These are phyloP conservation scores for Barnettozyma sp. DNA, from an alignment of 805 yeast genomes.

Conservation along the genomic window DNA sequence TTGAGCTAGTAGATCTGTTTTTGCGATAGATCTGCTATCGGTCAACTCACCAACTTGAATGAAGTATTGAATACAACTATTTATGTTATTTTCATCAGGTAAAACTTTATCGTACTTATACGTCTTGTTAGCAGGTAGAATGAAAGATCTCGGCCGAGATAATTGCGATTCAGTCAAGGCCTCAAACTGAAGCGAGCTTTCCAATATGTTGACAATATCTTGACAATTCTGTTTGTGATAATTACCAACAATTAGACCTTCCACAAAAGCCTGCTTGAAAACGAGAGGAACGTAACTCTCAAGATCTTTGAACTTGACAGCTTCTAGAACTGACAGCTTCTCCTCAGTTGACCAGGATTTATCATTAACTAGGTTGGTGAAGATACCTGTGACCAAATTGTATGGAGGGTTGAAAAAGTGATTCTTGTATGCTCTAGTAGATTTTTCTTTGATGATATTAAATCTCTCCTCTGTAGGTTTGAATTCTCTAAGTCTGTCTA, in stretches of 20 bases:
- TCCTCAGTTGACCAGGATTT: slow-evolving; percentile 60
- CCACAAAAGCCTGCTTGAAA: slow-evolving; percentile 54
- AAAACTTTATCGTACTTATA: slow-evolving; percentile 43
- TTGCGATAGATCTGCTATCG: slow-evolving; percentile 39
- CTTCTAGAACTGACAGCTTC: slow-evolving; percentile 41
- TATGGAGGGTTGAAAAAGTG: slow-evolving; percentile 72
- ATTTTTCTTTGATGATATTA: slow-evolving; percentile 56
- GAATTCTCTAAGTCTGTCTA: slow-evolving; percentile 46
- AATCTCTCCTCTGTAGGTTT: slow-evolving; percentile 52
- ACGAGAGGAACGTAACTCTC: slow-evolving; percentile 44
- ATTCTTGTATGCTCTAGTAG: slow-evolving; percentile 57
- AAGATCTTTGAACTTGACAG: slow-evolving; percentile 44
- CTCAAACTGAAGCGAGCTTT: slow-evolving; percentile 30
- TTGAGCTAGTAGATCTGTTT: slow-evolving; percentile 62
- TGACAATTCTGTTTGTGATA: slow-evolving; percentile 46
- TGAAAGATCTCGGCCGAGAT: slow-evolving; percentile 35
- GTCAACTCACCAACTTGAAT: slow-evolving; percentile 54
- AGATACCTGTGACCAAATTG: slow-evolving; percentile 59
- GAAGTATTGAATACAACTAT: slow-evolving; percentile 77
- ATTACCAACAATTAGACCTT: slow-evolving; percentile 77
- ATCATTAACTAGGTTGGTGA: slow-evolving; percentile 63
- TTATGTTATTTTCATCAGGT: slow-evolving; percentile 64
- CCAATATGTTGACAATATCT: slow-evolving; percentile 38
- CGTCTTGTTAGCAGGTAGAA: slow-evolving; percentile 33
- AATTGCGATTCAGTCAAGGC: slow-evolving; percentile 39